phyloP scores from a whole-genome alignment of 2,329 filamentous ascomycete genomes.

The Colletotrichum camelliae region DNA sequence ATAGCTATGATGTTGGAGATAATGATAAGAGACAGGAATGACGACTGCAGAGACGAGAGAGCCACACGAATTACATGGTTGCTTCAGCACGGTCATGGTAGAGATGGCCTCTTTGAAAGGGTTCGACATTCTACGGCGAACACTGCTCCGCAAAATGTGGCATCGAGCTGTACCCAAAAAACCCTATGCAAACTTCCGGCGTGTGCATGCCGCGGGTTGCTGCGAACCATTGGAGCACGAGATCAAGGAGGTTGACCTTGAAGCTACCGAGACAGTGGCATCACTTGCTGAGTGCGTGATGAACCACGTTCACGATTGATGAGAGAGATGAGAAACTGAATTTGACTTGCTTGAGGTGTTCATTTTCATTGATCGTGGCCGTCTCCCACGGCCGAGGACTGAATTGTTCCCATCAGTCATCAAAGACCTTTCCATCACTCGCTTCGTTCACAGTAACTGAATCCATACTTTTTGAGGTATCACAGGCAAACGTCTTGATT shows the following conservation, averaged over 20 bases:
- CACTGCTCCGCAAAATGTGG: neutral
- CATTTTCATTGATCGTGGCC: constrained; percentile 22
- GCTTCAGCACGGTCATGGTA: neutral
- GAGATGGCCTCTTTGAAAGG: neutral
- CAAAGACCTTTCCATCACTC: constrained; percentile 11
- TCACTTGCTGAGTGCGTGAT: neutral
- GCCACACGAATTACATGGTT: neutral
- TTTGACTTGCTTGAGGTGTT: constrained; percentile 15
- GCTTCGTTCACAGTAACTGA: constrained; percentile 15
- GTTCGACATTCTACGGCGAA: neutral
- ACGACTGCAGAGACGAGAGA: neutral
- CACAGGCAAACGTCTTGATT: constrained; percentile 21
- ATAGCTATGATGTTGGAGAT: neutral
- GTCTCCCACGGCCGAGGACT: constrained; percentile 16
- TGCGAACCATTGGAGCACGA: neutral
- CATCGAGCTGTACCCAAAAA: neutral
- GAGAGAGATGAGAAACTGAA: neutral
- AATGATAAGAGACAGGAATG: neutral
- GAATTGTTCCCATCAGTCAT: constrained; percentile 19
- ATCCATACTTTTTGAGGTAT: constrained; percentile 10
- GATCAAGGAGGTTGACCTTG: neutral
- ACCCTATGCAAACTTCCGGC: neutral
- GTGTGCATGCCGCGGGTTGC: neutral
- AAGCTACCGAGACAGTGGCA: neutral
- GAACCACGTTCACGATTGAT: neutral